These are phyloP conservation scores for Tetrastigma voinierianum DNA, from an alignment of 164 flowering plant genomes.

Conservation along the genomic window DNA sequence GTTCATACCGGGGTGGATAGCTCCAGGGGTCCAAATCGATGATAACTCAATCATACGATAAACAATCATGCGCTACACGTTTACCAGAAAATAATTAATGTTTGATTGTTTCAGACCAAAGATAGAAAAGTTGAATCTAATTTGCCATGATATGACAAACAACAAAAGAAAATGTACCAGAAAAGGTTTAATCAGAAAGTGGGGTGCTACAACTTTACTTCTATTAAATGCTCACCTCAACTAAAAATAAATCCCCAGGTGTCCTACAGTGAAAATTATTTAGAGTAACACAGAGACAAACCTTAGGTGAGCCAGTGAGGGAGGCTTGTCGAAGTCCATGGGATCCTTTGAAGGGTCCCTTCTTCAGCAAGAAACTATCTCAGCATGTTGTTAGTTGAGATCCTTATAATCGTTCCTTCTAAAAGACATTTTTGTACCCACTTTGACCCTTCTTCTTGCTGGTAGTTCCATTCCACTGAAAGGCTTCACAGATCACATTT, in stretches of 20 bases:
- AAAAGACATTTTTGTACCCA: conserved; percentile 61
- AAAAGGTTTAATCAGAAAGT: too few species aligned
- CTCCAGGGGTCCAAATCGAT: conserved; percentile 84
- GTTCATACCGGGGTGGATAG: conserved; percentile 73
- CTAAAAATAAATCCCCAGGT: too few species aligned
- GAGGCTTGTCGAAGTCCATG: conserved; percentile 66
- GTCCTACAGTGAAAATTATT: neutral
- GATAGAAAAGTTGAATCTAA: neutral
- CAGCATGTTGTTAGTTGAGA: conserved; percentile 22
- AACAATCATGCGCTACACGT: conserved; percentile 71
- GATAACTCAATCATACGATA: conserved; percentile 90
- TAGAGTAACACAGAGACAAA: conserved; percentile 16
- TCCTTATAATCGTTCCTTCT: conserved; percentile 28
- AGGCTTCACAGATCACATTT: conserved; percentile 39
- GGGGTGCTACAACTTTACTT: too few species aligned
- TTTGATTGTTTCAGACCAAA: neutral
- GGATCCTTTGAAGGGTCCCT: conserved; percentile 19
- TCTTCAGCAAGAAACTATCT: conserved; percentile 22
- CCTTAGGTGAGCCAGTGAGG: conserved; percentile 63
- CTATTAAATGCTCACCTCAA: too few species aligned
- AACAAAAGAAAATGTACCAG: too few species aligned
- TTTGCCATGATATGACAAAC: neutral
- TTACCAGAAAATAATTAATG: conserved; percentile 5
- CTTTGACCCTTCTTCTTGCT: conserved; percentile 90
- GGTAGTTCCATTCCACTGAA: conserved; percentile 78